Evolutionary conservation across 1,284 basidiomycete species (phyloP), one percentile per base, ranked within the genome.

Genomic region (Cryptococcus deneoformans): DNA sequence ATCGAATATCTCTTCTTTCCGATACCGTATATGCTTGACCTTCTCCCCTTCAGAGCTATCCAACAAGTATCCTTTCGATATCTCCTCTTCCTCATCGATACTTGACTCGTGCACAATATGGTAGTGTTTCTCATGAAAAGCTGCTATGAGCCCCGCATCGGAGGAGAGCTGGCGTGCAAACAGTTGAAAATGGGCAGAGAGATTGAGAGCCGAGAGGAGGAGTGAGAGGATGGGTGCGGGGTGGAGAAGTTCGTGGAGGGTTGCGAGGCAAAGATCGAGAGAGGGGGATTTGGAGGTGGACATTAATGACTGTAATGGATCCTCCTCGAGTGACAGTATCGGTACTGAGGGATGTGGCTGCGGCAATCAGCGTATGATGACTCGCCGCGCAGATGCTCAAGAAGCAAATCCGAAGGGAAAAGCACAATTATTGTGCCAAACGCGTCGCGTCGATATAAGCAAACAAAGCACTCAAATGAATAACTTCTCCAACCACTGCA

Each of bases 121-220:
- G 5, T 29, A 29, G 29, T 29, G 29, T 29, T 29, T 29, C 29
- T 29, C 29, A 29, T 71, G 58, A 6, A 50, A 11, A 0, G 12
- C 44, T 24, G 69, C 50, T 0, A 62, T 64, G n/a, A 48, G 46
- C 1, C 6, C 9, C 1, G 69, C 66, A 54, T 71, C 64, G 4
- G 16, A 42, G 6, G 47, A 44, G 9, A 71, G 52, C 16, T 50
- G 47, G 0, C 40, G 24, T 9, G 62, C 55, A 11, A 69, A 47
- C 16, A 70, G 60, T 24, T 65, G 58, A 24, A 72, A 45, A 54
- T 72, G 68, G 5, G 68, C 68, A 54, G 64, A 68, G 45, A 72
- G 62, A 16, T 66, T 54, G 3, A 74, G 64, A 10, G 61, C 49
- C 3, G 57, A 50, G 24, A 65, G 67, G 10, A 72, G 60, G 14